Evolutionary conservation across 768 basidiomycete species (phyloP), one percentile per base, ranked within the genome.

Genomic region (Tephrocybe sp.): DNA sequence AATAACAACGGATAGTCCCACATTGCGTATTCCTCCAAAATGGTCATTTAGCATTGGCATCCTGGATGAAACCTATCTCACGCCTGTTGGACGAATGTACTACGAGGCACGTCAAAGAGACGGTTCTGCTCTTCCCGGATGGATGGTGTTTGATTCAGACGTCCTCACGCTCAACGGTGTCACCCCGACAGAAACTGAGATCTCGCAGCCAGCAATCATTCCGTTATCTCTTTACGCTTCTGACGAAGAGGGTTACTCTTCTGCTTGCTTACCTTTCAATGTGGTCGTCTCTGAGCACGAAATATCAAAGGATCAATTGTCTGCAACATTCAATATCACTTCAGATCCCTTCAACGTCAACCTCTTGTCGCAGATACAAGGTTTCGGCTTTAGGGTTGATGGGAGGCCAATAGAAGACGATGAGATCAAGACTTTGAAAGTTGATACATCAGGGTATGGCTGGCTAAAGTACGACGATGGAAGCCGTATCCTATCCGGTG

Each of bases 31-130:
- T 9, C 93, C 92, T 1, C 81, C 81, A 6, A 67, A 72, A 39
- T 96, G 93, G 93, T 90, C 90, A 0, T 98, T 96, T 71, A 92
- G 90, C 60, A 79, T 98, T 51, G 95, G 94, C 12, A 82, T 97
- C 59, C 69, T 84, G 45, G 73, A 79, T 53, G 71, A 78, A 30
- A 93, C 89, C 2, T 86, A 84, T 65, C 52, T 63, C 2, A 71
- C 78, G 25, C 51, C 67, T 14, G 68, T 77, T 28, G 70, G 34
- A 10, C 15, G 69, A 23, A 58, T 90, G 33, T 86, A 64, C 62
- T 93, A 94, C 62, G 73, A 76, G 9, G 84, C 85, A 23, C 74
- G 79, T 28, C 79, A 80, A 61, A 71, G 74, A 1, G 81, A 91
- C 57, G 86, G 90, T n/a, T 80, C 83, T 1, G 72, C 75, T 4